These are phyloP conservation scores for Phoma herbarum DNA, from an alignment of 2,329 filamentous ascomycete genomes.

Conservation along the genomic window DNA sequence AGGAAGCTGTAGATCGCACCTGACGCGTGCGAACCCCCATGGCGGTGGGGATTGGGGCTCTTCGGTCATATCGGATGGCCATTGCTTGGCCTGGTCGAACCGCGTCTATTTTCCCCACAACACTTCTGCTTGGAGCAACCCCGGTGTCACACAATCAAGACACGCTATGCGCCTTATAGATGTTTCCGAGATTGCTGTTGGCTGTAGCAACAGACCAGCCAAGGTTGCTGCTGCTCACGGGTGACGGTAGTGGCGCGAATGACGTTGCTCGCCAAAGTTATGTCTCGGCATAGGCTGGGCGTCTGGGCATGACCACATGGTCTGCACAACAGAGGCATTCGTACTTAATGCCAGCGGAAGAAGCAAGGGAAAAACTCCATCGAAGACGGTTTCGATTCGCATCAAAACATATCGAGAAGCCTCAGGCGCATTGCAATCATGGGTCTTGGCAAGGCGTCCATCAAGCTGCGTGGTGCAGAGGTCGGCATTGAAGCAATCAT, in stretches of 20 bases:
- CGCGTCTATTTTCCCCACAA: constrained; percentile 32
- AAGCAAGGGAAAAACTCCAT: constrained; percentile 7
- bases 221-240: constrained; percentile 23
- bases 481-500: constrained; percentile 56
- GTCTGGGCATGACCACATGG: constrained; percentile 38
- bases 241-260: constrained; percentile 35
- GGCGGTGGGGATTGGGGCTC: constrained; percentile 15
- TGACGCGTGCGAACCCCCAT: constrained; percentile 15
- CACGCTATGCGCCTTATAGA: constrained; percentile 28
- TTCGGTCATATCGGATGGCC: constrained; percentile 20
- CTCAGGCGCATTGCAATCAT: constrained; percentile 27
- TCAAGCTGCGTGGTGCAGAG: constrained; percentile 44
- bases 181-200: constrained; percentile 27
- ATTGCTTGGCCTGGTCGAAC: constrained; percentile 30
- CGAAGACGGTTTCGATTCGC: constrained; percentile 5
- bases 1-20: constrained; percentile 11
- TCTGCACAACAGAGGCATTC: constrained; percentile 20
- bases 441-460: constrained; percentile 39
- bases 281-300: constrained; percentile 31
- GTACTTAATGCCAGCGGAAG: constrained; percentile 29
- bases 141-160: constrained; percentile 30
- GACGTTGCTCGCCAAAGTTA: constrained; percentile 30
- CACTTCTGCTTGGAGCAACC: constrained; percentile 26
- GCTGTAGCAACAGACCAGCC: constrained; percentile 26
- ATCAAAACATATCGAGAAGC: constrained; percentile 1